Evolutionary conservation across 306 rosid genomes (phyloP).

Genomic region (Citrullus mucosospermus): DNA sequence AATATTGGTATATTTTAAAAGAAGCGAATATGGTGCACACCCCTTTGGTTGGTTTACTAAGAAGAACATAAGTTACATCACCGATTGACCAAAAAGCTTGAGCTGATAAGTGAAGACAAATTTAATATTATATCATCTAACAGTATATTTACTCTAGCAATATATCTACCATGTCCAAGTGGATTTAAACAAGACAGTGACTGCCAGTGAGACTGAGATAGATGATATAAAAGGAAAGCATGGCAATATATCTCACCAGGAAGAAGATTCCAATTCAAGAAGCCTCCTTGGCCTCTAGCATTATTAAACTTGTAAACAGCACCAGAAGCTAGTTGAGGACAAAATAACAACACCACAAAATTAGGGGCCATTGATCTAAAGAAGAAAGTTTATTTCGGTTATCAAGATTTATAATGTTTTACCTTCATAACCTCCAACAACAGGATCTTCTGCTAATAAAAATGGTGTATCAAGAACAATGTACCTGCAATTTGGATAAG

Average conservation of each 20-base stretch:
- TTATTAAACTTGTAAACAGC: conserved; percentile 13
- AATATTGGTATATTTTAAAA: background rate
- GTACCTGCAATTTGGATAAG: conserved; percentile 9
- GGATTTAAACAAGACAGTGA: background rate
- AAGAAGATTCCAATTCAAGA: conserved; percentile 9
- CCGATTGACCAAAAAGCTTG: too few relatives aligned
- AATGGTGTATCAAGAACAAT: conserved; percentile 12
- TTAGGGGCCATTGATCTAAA: background rate
- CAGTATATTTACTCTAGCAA: background rate
- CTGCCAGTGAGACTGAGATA: background rate
- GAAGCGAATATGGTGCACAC: background rate
- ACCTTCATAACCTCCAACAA: conserved; percentile 21
- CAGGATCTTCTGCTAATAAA: conserved; percentile 14
- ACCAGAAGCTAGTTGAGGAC: conserved; percentile 8
- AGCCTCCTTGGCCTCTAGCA: conserved; percentile 15
- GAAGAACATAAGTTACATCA: too few relatives aligned
- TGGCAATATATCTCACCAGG: conserved; percentile 2
- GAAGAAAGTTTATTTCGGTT: background rate
- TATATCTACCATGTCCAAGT: background rate
- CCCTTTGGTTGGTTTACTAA: background rate
- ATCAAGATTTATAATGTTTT: background rate
- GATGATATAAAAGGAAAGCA: background rate
- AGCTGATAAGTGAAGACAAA: too few relatives aligned
- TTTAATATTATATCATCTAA: too few relatives aligned
- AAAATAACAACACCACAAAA: background rate